Evolutionary conservation across 495 filamentous ascomycete species (phyloP), one percentile per base, ranked within the genome.

Genomic region (Talaromyces proteolyticus): DNA sequence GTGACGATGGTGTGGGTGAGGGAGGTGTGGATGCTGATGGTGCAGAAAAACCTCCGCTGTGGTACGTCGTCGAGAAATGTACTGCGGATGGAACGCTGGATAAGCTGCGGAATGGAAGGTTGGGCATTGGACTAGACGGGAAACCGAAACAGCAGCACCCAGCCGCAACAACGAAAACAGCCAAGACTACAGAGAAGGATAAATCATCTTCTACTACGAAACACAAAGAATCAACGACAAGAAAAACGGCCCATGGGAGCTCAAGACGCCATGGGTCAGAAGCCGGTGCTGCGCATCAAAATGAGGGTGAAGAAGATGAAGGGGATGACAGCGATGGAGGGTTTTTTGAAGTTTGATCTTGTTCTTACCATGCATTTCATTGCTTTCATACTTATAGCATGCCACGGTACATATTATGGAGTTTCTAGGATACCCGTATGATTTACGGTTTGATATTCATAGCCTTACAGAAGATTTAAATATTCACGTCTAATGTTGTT

Each of bases 1-100:
- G 54, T 7, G 53, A 63, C 34, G 47, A 52, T 26, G 37, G n/a
- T n/a, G n/a, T n/a, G n/a, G n/a, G n/a, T n/a, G n/a, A n/a, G n/a
- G n/a, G n/a, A n/a, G n/a, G n/a, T n/a, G n/a, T n/a, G n/a, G n/a
- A n/a, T n/a, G n/a, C n/a, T n/a, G n/a, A n/a, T n/a, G n/a, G n/a
- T n/a, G 38, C 44, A 49, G 67, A 56, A 55, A 77, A 68, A 55
- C 81, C 80, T 6, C 70, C 81, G 3, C 75, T 93, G 67, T 91
- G 88, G 89, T 54, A 65, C 16, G 59, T 73, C 10, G 79, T 94
- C 40, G 85, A 88, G 65, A 75, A 80, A 54, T 78, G 80, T 34
- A 86, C 86, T 74, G 65, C 78, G 56, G 74, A 88, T 19, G 82
- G 80, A 2, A 85, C 78, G 51, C 54, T 86, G 51, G 67, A 82